Base-by-base conservation (phyloP, 108 stramenopile genomes). In the Craspedostauros australis region DNA sequence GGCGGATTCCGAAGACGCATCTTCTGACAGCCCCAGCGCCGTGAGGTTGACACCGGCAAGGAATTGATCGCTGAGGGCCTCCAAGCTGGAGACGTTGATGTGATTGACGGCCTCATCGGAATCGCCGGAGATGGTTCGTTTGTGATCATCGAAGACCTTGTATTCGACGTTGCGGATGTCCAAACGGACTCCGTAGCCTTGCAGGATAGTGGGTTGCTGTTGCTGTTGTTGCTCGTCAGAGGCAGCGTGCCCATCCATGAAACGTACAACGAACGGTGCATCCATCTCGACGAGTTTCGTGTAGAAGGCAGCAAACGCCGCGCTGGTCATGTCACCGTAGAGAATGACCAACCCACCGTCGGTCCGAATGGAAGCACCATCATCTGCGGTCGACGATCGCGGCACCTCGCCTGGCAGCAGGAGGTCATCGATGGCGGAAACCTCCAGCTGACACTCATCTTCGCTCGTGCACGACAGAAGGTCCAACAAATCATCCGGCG, bases 101-200 rank as follows among this genome's bases (percentile, higher is more conserved):
- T 40, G 12, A 36, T 59, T 33, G 14, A 56, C 41, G 2, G 39
- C 8, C 1, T 71, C 68, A 25, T 50, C 64, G 12, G 11, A 22
- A 5, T 30, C 46, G 11, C 42, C 50, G 26, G 21, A 22, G 4
- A 34, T 12, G 43, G 21, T 39, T 34, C 43, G 27, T 12, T 28
- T 60, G 8, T 55, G 54, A 49, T 84, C 87, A 56, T 88, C 83
- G 60, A 84, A 88, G 22, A 72, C 80, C 55, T 80, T 80, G 66
- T 88, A 93, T 58, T 93, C 91, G 9, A 93, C 84, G 61, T 88
- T 93, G 2, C 86, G 82, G 70, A 93, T 88, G 55, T 93, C 91
- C 14, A 93, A 60, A n/a, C 91, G 51, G 31, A 88, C 91, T 28
- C 91, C 91, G 50, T 88, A 93, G 28, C 91, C 91, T 41, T 85